phyloP scores from a whole-genome alignment of 108 stramenopile genomes.

The Heterococcus sp. region DNA sequence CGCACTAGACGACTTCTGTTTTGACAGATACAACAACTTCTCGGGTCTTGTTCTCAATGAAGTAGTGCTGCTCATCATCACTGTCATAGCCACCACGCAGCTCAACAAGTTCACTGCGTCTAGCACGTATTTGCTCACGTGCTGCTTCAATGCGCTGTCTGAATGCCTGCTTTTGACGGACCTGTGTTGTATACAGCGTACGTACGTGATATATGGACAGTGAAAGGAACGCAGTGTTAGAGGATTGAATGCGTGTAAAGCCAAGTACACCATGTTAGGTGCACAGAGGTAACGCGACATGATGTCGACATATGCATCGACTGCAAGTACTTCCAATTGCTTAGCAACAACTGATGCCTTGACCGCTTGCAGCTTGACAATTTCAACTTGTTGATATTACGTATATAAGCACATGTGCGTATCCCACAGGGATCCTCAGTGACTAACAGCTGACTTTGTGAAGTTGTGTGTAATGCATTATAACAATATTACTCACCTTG shows the following conservation, averaged over 20 bases:
- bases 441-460: no score
- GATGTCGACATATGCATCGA: not conserved
- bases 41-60: constrained; percentile 21
- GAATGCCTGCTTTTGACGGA: not conserved
- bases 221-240: not conserved
- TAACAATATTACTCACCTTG: constrained; percentile 25
- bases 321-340: not conserved
- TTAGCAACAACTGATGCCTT: no score
- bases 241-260: not conserved
- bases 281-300: not conserved
- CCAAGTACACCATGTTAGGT: not conserved
- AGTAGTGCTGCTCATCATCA: constrained; percentile 36
- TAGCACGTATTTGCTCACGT: constrained; percentile 6
- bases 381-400: no score
- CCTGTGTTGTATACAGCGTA: not conserved
- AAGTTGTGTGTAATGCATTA: no score
- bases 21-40: constrained; percentile 39
- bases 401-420: no score
- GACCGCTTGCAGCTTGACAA: no score
- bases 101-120: constrained; percentile 25
- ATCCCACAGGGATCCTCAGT: no score
- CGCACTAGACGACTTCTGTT: constrained; percentile 11
- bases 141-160: constrained; percentile 13
- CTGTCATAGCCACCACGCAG: constrained; percentile 39
- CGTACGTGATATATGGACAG: not conserved